These are phyloP conservation scores for Cucurbita pepo DNA, from an alignment of 306 rosid genomes.

Conservation along the genomic window DNA sequence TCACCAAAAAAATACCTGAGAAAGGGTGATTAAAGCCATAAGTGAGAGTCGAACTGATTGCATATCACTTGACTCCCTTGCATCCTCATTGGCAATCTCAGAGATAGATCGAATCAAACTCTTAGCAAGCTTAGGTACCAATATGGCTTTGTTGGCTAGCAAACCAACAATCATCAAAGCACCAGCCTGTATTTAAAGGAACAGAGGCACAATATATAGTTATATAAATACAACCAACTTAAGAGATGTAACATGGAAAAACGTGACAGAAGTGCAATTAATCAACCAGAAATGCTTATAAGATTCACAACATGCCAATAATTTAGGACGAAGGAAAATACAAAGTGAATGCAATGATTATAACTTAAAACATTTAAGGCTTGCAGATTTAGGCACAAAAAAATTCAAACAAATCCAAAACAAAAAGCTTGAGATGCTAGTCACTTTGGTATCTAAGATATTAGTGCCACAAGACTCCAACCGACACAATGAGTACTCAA, in stretches of 20 bases:
- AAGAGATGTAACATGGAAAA: not conserved
- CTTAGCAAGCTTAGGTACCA: constrained; percentile 64
- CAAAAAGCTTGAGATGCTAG: not conserved
- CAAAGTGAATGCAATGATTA: not conserved
- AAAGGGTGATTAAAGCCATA: constrained; percentile 61
- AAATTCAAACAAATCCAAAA: not conserved
- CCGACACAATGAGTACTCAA: not conserved
- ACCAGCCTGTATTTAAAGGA: constrained; percentile 48
- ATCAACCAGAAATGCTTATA: not conserved
- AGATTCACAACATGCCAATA: not conserved
- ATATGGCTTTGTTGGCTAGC: constrained; percentile 54
- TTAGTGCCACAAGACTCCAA: not conserved
- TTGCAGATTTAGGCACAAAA: not conserved
- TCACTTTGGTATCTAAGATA: not conserved
- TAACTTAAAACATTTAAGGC: not conserved
- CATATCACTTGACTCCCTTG: constrained; percentile 43
- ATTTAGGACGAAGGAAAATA: not conserved
- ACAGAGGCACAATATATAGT: not conserved
- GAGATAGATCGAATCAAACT: constrained; percentile 55
- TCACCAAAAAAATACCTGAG: constrained; percentile 48
- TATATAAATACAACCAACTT: not conserved
- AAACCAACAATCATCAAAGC: constrained; percentile 79
- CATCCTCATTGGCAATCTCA: constrained; percentile 50
- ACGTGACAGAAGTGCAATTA: not conserved
- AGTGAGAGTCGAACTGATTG: constrained; percentile 66